Evolutionary conservation across 2,329 filamentous ascomycete genomes (phyloP).

Genomic region (Exophiala phaeomuriformis): DNA sequence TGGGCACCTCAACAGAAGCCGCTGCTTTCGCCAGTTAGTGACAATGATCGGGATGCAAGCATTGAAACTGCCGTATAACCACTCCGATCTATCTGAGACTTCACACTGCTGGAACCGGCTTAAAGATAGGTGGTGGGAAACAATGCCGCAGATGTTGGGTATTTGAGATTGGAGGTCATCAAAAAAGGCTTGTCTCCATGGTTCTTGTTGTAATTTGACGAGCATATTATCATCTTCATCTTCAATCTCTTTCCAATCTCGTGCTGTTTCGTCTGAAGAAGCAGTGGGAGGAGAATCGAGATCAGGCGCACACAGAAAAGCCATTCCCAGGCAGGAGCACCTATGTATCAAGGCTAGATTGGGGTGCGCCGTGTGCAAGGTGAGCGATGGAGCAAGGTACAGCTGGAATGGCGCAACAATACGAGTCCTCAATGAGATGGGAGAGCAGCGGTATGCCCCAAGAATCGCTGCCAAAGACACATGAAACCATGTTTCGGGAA

Average conservation of each 20-base stretch:
- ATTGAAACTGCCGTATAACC: conserved; percentile 22
- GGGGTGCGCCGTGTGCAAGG: no score
- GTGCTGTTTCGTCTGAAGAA: neutral
- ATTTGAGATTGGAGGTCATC: neutral
- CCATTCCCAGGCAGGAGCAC: neutral
- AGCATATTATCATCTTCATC: conserved; percentile 4
- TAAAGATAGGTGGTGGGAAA: neutral
- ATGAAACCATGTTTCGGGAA: no score
- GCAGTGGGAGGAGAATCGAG: neutral
- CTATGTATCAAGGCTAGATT: no score
- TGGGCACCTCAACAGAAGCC: conserved; percentile 13
- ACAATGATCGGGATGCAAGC: conserved; percentile 19
- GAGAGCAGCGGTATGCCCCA: no score
- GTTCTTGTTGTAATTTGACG: conserved; percentile 4
- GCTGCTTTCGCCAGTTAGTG: conserved; percentile 6
- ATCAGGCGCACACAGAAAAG: neutral
- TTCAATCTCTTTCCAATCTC: conserved; percentile 1
- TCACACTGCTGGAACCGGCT: neutral
- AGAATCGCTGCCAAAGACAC: no score
- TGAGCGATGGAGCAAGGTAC: no score
- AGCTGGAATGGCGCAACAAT: no score
- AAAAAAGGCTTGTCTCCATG: neutral
- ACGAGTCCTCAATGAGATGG: no score
- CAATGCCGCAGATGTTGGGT: neutral
- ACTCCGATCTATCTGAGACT: conserved; percentile 5